These are phyloP conservation scores for Berberis thunbergii DNA, from an alignment of 164 flowering plant species.

Conservation along the genomic window DNA sequence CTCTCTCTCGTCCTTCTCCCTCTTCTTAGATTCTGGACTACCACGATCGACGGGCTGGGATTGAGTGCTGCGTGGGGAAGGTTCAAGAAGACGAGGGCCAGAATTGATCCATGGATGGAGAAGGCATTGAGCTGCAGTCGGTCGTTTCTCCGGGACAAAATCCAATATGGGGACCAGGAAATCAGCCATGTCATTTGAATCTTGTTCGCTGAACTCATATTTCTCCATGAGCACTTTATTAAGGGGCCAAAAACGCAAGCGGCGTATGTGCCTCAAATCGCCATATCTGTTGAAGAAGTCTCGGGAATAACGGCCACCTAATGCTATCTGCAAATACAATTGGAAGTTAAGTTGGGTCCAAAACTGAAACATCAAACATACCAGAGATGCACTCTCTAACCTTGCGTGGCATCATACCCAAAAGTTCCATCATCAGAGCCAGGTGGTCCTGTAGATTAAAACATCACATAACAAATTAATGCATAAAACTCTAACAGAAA, in stretches of 20 bases:
- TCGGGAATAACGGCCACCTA: slow-evolving; percentile 78
- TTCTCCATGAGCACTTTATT: slow-evolving; percentile 76
- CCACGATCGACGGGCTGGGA: slow-evolving; percentile 15
- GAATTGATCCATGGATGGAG: slow-evolving; percentile 73
- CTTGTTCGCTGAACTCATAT: slow-evolving; percentile 72
- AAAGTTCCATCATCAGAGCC: background rate
- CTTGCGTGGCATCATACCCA: slow-evolving; percentile 1
- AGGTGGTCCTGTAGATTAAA: background rate
- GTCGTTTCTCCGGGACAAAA: slow-evolving; percentile 88
- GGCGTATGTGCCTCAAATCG: slow-evolving; percentile 74
- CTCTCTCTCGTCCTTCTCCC: slow-evolving; percentile 58
- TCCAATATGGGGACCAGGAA: slow-evolving; percentile 75
- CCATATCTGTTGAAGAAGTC: slow-evolving; percentile 84
- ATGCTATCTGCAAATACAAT: slow-evolving; percentile 49
- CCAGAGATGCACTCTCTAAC: slow-evolving; percentile 19
- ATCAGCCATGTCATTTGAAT: slow-evolving; percentile 71
- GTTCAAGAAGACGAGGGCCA: slow-evolving; percentile 46
- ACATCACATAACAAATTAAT: too few relatives aligned
- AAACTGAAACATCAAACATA: background rate
- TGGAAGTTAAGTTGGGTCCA: background rate
- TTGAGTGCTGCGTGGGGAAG: slow-evolving; percentile 16
- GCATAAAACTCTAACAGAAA: too few relatives aligned
- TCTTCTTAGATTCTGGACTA: slow-evolving; percentile 26
- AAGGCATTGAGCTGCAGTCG: slow-evolving; percentile 75
- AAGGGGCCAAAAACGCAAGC: slow-evolving; percentile 84